These are phyloP conservation scores for Mesotaenium endlicherianum DNA, from an alignment of 139 green algal genomes.

Conservation along the genomic window DNA sequence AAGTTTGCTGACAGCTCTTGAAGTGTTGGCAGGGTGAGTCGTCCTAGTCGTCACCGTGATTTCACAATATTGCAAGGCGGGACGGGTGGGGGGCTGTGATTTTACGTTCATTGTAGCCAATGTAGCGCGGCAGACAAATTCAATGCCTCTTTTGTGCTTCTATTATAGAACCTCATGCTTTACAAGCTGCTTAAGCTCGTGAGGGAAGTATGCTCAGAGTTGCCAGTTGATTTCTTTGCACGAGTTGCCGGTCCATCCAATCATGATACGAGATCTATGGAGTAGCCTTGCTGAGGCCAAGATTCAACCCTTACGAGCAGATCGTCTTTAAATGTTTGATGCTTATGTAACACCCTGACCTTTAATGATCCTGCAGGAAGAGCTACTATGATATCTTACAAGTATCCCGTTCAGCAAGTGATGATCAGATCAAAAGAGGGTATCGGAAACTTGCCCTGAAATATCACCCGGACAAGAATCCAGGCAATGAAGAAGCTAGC, in stretches of 20 bases:
- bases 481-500: slow-evolving; percentile 83
- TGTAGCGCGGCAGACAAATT: not conserved
- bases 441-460: slow-evolving; percentile 95
- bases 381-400: slow-evolving; percentile 92
- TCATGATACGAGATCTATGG: not conserved
- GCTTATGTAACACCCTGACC: not conserved
- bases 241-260: not conserved
- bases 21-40: not conserved
- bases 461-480: slow-evolving; percentile 90
- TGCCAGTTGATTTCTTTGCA: not conserved
- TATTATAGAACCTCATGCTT: not conserved
- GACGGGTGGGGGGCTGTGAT: not conserved
- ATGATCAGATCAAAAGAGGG: slow-evolving; percentile 87
- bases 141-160: not conserved
- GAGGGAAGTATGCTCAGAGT: not conserved
- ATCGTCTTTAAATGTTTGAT: too few species aligned
- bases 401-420: slow-evolving; percentile 72
- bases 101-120: not conserved
- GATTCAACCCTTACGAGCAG: too few species aligned
- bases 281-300: not conserved
- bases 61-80: not conserved
- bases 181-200: not conserved
- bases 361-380: slow-evolving; percentile 59
- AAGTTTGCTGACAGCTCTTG: not conserved
- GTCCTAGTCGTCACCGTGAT: not conserved